Base-by-base conservation (phyloP, 2,329 filamentous ascomycete genomes). In the Beauveria medogensis region DNA sequence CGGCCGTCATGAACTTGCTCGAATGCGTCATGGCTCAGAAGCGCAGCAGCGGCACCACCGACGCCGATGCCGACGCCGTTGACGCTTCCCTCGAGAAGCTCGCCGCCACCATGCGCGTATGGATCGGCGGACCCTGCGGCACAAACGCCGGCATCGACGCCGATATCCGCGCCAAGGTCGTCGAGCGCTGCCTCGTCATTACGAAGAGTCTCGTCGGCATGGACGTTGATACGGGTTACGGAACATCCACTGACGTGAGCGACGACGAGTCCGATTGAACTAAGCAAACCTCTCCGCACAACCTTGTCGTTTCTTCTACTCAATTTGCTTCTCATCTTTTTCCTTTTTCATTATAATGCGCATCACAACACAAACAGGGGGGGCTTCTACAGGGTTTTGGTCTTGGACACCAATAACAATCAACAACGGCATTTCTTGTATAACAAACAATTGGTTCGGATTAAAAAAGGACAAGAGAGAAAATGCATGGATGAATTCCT, bases 181-280 rank as follows among this genome's bases (percentile, higher is more conserved):
- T 87, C 3, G 77, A 82, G 55, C 75, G 78, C 56, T 87, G 84
- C 63, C 70, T 87, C 20, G 67, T 71, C 12, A 78, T 87, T 41
- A 83, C 80, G 16, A 84, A 82, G 68, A 78, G 74, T 55, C 73
- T 83, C 43, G 78, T 85, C 8, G 83, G 84, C 9, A 85, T 87
- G 79, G 80, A 84, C 61, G 72, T 75, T 14, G 84, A 87, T 65
- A 79, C 80, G 1, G 84, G 84, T 8, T 86, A 86, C 69, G 82
- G 77, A 53, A 85, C 78, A 64, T 81, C 83, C 77, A 80, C 77
- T 62, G 81, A 83, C 48, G 73, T 74, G 55, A 79, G 78, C 48
- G 74, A 73, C 26, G 69, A 68, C 24, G 43, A 47, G 12, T 48
- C 51, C 9, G 16, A 28, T 9, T 52, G 37, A 20, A 22, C 3